phyloP scores from a whole-genome alignment of 768 basidiomycete genomes.

The Russula virescens region DNA sequence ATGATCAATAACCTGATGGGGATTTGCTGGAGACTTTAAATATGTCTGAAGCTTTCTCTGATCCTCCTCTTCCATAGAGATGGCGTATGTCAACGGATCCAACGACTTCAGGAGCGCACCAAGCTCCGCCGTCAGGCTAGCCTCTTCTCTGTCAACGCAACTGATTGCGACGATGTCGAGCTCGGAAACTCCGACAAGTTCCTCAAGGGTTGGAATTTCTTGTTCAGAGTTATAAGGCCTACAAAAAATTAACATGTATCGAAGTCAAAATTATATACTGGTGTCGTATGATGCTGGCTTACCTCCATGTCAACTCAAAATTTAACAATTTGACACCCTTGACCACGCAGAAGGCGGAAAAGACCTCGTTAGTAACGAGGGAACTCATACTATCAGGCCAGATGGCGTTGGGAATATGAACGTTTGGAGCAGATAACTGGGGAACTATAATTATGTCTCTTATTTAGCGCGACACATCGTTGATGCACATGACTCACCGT shows the following conservation, averaged over 20 bases:
- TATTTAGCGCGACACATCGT: background rate
- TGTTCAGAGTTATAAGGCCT: conserved; percentile 17
- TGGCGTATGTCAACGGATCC: background rate
- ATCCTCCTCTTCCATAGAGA: conserved; percentile 9
- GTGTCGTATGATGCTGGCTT: background rate
- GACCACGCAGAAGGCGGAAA: background rate
- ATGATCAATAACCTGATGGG: background rate
- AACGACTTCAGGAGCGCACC: background rate
- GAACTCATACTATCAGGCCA: conserved; percentile 3
- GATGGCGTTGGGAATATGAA: background rate
- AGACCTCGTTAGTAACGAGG: background rate
- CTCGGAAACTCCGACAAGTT: conserved; percentile 14
- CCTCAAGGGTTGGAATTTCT: conserved; percentile 10
- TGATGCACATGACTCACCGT: conserved; percentile 9
- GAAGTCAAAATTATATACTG: background rate
- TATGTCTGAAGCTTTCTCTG: background rate
- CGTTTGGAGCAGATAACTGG: conserved; percentile 17
- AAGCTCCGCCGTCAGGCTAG: background rate
- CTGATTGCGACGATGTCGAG: background rate
- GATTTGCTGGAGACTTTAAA: background rate
- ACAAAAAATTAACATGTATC: background rate
- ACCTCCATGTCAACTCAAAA: conserved; percentile 22
- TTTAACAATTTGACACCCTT: conserved; percentile 19
- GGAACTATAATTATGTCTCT: conserved; percentile 8
- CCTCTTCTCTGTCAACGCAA: background rate